Evolutionary conservation across 495 filamentous ascomycete genomes (phyloP), one percentile per base, ranked within the genome.

Genomic region (Filosporella fistucella): DNA sequence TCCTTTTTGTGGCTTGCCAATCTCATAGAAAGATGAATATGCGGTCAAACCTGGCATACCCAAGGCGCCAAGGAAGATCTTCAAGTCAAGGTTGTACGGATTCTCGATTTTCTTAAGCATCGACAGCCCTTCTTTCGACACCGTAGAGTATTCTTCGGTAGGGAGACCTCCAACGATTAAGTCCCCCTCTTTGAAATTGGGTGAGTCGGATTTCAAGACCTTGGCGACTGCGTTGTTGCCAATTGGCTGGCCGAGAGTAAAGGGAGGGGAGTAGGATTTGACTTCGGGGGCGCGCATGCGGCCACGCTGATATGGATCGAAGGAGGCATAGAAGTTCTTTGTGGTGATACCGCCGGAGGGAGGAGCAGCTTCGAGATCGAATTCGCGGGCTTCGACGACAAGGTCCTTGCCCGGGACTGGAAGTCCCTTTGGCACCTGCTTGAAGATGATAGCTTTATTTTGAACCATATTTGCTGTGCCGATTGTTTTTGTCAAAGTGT

Each of bases 21-120:
- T 91, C 57, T 85, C 82, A 61, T 91, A 83, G 53, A 91, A 76
- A 0, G 81, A 84, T 3, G 80, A 82, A 68, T 86, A 95, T 2
- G 85, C 89, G 0, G 89, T 93, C 58, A 94, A 63, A 20, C 89
- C 89, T 2, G 89, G 87, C 88, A 95, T 94, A 22, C 89, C 89
- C 18, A 95, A 69, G 12, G 86, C 75, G 12, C 89, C 88, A 11
- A 89, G 58, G 57, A 85, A 87, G 42, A 75, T 48, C 46, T 74
- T 78, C 2, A 77, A 64, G 33, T 87, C 85, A 9, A 88, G 67
- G 22, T 77, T 75, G 47, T 81, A 67, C 17, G 75, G 74, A 58
- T 87, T 88, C 2, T 78, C 56, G 17, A 86, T 50, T 60, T 71
- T 76, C 40, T 47, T 68, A 34, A 68, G 50, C 40, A 29, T 57